phyloP scores from a whole-genome alignment of 2,329 filamentous ascomycete genomes.

The Botryotinia convoluta region DNA sequence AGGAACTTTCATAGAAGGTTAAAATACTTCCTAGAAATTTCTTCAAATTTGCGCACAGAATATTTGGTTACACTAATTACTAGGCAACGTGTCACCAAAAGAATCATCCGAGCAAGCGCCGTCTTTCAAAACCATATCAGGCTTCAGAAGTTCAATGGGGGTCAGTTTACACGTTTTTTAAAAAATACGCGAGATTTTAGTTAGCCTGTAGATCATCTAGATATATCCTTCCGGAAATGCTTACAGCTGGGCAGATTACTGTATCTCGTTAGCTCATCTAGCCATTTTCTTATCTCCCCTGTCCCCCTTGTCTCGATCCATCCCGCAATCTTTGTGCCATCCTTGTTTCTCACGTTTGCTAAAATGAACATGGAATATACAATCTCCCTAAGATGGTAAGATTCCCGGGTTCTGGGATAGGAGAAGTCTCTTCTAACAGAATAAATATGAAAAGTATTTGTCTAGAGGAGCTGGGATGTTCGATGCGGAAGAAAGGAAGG shows the following conservation, averaged over 20 bases:
- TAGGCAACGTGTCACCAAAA: neutral
- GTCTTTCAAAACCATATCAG: slow-evolving; percentile 3
- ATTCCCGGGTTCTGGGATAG: neutral
- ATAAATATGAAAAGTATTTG: neutral
- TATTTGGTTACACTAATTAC: neutral
- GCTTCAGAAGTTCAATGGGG: neutral
- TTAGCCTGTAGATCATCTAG: neutral
- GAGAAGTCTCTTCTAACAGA: neutral
- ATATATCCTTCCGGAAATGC: neutral
- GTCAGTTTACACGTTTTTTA: neutral
- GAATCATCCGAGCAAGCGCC: neutral
- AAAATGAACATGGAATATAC: neutral
- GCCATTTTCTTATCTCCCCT: neutral
- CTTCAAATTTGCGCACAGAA: slow-evolving; percentile 11
- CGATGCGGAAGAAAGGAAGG: neutral
- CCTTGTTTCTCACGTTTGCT: slow-evolving; percentile 8
- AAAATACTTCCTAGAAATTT: neutral
- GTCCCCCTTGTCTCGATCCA: neutral
- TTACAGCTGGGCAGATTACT: neutral
- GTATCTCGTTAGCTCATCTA: neutral
- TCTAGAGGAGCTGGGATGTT: neutral
- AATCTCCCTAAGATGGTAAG: neutral
- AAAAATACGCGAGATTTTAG: neutral
- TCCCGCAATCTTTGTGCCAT: neutral
- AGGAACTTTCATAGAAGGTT: neutral